Conservation (phyloP, 2,329 filamentous ascomycete species). For the Aspergillus jensenii region DNA sequence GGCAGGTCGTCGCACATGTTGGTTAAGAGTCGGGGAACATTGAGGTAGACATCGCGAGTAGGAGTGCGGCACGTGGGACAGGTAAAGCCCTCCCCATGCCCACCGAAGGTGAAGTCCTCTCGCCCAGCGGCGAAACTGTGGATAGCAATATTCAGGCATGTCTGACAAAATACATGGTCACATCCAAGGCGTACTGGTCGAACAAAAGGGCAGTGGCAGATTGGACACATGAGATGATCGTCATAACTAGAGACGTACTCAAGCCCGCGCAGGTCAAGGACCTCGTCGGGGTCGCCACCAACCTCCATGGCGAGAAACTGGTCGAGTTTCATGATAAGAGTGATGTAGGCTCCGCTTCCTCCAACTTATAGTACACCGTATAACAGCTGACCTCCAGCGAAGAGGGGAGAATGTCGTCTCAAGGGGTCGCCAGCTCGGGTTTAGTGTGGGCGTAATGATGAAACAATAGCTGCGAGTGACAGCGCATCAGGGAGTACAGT, state of each 20-base stretch:
- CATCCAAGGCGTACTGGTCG: conserved; percentile 59
- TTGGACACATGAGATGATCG: conserved; percentile 62
- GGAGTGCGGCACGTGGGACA: conserved; percentile 60
- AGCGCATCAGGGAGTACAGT: conserved; percentile 24
- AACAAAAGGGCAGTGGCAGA: conserved; percentile 64
- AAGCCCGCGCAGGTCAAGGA: conserved; percentile 56
- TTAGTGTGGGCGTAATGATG: conserved; percentile 18
- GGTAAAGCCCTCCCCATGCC: conserved; percentile 35
- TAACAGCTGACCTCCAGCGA: neutral
- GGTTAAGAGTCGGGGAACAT: conserved; percentile 56
- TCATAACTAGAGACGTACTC: conserved; percentile 59
- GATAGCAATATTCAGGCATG: conserved; percentile 55
- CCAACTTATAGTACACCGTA: neutral
- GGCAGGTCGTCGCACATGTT: conserved; percentile 63
- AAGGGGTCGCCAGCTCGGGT: conserved; percentile 17
- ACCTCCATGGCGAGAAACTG: conserved; percentile 33
- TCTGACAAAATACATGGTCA: conserved; percentile 64
- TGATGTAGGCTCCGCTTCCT: neutral
- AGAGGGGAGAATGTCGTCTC: conserved; percentile 5
- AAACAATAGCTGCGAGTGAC: conserved; percentile 21
- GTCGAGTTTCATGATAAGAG: conserved; percentile 29
- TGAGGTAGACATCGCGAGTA: conserved; percentile 36
- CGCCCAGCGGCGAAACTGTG: conserved; percentile 31
- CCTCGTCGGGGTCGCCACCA: conserved; percentile 27
- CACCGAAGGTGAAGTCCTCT: conserved; percentile 27